Evolutionary conservation across 2,329 filamentous ascomycete species (phyloP).

Genomic region (Harringtonia lauricola): DNA sequence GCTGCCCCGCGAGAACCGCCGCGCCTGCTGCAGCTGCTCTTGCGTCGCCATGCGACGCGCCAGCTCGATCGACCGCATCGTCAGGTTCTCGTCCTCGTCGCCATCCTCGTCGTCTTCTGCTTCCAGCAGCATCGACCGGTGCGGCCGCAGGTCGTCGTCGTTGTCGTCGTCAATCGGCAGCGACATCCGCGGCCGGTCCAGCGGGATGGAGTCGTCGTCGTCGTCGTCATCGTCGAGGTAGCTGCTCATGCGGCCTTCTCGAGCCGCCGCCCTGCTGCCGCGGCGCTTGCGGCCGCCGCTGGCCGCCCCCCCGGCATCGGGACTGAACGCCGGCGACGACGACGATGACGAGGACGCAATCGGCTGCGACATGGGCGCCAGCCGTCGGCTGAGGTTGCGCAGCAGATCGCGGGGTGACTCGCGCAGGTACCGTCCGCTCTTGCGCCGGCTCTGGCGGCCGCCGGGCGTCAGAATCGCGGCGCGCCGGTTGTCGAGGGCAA

Average conservation of each 20-base stretch:
- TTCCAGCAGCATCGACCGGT: slow-evolving; percentile 42
- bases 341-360: slow-evolving; percentile 38
- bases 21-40: slow-evolving; percentile 20
- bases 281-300: slow-evolving; percentile 22
- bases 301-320: slow-evolving; percentile 8
- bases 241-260: background rate
- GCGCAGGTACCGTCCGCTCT: slow-evolving; percentile 42
- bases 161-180: slow-evolving; percentile 40
- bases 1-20: slow-evolving; percentile 38
- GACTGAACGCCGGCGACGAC: slow-evolving; percentile 12
- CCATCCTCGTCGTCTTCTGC: slow-evolving; percentile 33
- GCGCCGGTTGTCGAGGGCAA: slow-evolving; percentile 46
- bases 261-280: background rate
- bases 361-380: slow-evolving; percentile 37
- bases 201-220: slow-evolving; percentile 19
- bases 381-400: slow-evolving; percentile 39
- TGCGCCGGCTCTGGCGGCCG: slow-evolving; percentile 34
- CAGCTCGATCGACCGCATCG: slow-evolving; percentile 47
- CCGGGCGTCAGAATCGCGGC: slow-evolving; percentile 50
- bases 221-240: background rate
- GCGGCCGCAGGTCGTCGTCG: slow-evolving; percentile 39
- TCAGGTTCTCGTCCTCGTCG: slow-evolving; percentile 38
- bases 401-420: slow-evolving; percentile 44
- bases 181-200: slow-evolving; percentile 42
- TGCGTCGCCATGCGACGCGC: slow-evolving; percentile 41